Percentiles rank a stretch among this genome's conserved stretches.
Conservation (phyloP, 2,329 filamentous ascomycete species). For the Stagonosporopsis cucurbitacearum region DNA sequence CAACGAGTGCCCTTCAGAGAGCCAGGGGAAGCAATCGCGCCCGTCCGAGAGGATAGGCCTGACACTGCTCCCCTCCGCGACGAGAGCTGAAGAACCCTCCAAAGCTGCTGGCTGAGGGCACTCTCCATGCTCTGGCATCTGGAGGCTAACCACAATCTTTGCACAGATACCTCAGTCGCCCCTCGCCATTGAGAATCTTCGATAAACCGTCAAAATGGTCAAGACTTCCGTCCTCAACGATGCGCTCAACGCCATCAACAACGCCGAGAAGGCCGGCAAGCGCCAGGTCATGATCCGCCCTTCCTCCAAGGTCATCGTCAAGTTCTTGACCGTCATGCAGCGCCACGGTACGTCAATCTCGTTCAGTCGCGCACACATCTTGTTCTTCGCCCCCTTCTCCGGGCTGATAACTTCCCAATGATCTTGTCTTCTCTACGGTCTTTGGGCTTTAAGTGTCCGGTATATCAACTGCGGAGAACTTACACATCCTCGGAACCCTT, state of each 20-base stretch:
- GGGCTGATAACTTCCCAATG: slow-evolving; percentile 99
- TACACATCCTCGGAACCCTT: slow-evolving; percentile 87
- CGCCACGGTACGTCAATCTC: slow-evolving; percentile 83
- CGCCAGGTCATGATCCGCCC: slow-evolving; percentile 98
- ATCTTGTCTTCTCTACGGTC: slow-evolving; percentile 81
- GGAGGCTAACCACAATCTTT: slow-evolving; percentile 62
- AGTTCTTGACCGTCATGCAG: slow-evolving; percentile 99
- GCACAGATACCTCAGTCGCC: slow-evolving; percentile 67
- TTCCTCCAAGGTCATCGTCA: slow-evolving; percentile 99
- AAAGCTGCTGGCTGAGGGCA: slow-evolving; percentile 62
- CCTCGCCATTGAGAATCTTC: slow-evolving; percentile 80
- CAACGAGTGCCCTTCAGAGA: slow-evolving; percentile 59
- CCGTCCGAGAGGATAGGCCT: slow-evolving; percentile 37
- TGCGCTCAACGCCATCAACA: slow-evolving; percentile 99
- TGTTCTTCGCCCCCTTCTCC: slow-evolving; percentile 59
- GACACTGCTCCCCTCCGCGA: slow-evolving; percentile 57
- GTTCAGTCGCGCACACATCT: slow-evolving; percentile 19
- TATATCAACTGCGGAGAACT: slow-evolving; percentile 90
- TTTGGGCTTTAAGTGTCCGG: slow-evolving; percentile 99
- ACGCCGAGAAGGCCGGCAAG: slow-evolving; percentile 99
- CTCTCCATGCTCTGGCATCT: slow-evolving; percentile 71
- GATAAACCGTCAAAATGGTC: slow-evolving; percentile 86
- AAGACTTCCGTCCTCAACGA: slow-evolving; percentile 99
- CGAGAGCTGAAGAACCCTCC: slow-evolving; percentile 73
- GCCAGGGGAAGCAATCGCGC: slow-evolving; percentile 56